Evolutionary conservation across 2,329 filamentous ascomycete genomes (phyloP), one percentile per base, ranked within the genome.

Genomic region (Exophiala alcalophila): DNA sequence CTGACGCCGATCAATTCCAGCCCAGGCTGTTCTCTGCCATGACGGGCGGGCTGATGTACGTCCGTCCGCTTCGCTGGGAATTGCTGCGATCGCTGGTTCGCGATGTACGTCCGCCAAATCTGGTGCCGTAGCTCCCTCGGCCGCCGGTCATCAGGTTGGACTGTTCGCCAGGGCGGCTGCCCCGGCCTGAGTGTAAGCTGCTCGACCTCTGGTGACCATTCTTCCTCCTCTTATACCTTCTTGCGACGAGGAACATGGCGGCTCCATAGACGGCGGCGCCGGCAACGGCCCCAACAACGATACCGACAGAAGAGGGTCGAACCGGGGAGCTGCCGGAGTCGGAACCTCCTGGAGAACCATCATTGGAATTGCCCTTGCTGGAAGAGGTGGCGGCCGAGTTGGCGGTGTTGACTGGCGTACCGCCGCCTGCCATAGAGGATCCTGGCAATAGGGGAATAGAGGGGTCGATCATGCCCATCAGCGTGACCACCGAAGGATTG

Each of bases 11-110:
- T 80, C 76, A 96, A 72, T 94, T 94, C 90, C 90, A 96, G 59
- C 90, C 90, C 54, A 96, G 78, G 37, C 88, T 94, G 75, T 96
- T 96, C 72, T 94, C 89, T 3, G 89, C 84, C 65, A 90, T 90
- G 52, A 95, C 85, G 3, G 90, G 90, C 23, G 87, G 86, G 49
- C 86, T 94, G 63, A 96, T 95, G 66, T 81, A 76, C 40, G 81
- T 82, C 50, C 82, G 70, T 41, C 78, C 74, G 53, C 75, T 83
- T 35, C 76, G 48, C 21, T 42, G 36, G 16, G 52, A 55, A 34
- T 54, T 76, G 54, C 73, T 76, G 47, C 80, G 77, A 53, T 84
- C 84, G 61, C 85, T 90, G 55, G 76, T 78, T 40, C 83, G 79
- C 57, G 78, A 71, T 42, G 65, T 65, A 36, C 63, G 59, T 35